These are phyloP conservation scores for Rusavskia elegans DNA, from an alignment of 495 filamentous ascomycete species.

Conservation along the genomic window DNA sequence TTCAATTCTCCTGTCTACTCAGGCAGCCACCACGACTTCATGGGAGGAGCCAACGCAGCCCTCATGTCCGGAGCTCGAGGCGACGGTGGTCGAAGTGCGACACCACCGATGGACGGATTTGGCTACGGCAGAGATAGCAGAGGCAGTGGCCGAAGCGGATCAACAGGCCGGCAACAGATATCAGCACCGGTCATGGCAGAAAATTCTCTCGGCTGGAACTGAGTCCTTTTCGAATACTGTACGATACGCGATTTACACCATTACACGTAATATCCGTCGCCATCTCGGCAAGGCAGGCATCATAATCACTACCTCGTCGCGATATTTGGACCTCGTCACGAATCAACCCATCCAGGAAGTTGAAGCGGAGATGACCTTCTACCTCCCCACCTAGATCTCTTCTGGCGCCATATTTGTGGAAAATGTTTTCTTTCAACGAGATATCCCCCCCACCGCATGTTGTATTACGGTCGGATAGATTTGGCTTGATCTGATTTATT, in stretches of 20 bases:
- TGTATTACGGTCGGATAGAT: neutral
- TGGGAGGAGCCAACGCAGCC: conserved; percentile 15
- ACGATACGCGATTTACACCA: conserved; percentile 2
- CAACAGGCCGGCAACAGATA: conserved; percentile 58
- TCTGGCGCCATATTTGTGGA: no score
- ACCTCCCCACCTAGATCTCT: no score
- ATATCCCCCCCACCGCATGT: neutral
- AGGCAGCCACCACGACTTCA: conserved; percentile 29
- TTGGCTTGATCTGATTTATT: neutral
- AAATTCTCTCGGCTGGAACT: conserved; percentile 98
- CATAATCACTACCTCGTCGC: neutral
- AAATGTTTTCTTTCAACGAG: neutral
- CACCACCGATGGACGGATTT: conserved; percentile 4
- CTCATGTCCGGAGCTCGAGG: conserved; percentile 36
- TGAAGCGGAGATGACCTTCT: no score
- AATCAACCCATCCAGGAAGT: no score
- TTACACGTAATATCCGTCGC: neutral
- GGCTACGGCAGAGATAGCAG: conserved; percentile 25
- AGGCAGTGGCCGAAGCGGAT: conserved; percentile 51
- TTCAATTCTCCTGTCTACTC: conserved; percentile 34
- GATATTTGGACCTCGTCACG: no score
- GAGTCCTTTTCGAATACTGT: conserved; percentile 1
- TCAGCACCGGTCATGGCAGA: conserved; percentile 85
- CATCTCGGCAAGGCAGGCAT: neutral
- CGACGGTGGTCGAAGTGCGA: conserved; percentile 19